phyloP scores from a whole-genome alignment of 305 asterid species.

The Solanum aculeatissimum region DNA sequence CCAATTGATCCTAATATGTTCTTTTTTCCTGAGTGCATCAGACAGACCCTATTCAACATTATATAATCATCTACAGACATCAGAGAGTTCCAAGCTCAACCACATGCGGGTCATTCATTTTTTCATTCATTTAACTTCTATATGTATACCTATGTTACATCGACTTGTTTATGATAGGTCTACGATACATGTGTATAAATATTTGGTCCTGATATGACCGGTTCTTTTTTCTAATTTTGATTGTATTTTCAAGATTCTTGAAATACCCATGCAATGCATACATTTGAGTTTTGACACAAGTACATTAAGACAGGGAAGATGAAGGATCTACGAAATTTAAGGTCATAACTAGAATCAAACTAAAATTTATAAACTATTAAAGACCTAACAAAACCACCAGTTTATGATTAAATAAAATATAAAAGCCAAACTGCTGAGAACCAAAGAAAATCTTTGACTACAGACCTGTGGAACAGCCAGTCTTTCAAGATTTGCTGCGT shows the following conservation, averaged over 20 bases:
- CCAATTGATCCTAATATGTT: background rate
- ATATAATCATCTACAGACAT: background rate
- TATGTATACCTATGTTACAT: background rate
- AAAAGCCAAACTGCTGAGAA: background rate
- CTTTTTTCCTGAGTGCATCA: background rate
- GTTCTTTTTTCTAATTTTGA: background rate
- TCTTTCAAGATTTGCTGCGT: constrained; percentile 88
- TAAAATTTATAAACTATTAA: background rate
- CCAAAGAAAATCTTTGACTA: background rate
- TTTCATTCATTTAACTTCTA: background rate
- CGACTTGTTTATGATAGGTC: background rate
- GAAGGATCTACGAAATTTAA: background rate
- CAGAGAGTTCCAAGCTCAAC: background rate
- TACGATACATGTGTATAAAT: background rate
- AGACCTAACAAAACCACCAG: background rate
- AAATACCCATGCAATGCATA: background rate
- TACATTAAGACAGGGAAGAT: background rate
- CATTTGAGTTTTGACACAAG: background rate
- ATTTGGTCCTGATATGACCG: background rate
- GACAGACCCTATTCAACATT: background rate
- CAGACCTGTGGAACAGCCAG: constrained; percentile 88
- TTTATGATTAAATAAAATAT: background rate
- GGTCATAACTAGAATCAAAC: background rate
- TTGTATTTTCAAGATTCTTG: background rate
- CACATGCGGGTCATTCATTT: background rate